These are phyloP conservation scores for Trametes cingulata DNA, from an alignment of 768 basidiomycete species.

Conservation along the genomic window DNA sequence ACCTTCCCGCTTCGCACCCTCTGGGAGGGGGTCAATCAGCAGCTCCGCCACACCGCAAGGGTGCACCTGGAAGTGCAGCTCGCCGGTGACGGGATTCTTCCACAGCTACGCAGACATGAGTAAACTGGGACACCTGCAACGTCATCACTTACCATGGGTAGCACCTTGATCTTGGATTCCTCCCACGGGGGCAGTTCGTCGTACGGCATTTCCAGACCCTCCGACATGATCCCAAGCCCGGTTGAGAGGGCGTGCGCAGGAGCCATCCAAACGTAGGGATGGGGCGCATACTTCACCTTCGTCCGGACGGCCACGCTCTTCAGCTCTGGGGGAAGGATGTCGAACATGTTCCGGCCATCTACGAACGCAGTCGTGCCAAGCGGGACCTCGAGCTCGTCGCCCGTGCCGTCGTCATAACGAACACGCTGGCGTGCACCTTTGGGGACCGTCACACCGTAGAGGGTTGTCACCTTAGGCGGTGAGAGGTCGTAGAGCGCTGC, in stretches of 20 bases:
- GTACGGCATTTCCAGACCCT: conserved; percentile 67
- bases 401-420: conserved; percentile 85
- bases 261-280: conserved; percentile 92
- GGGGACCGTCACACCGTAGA: conserved; percentile 79
- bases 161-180: conserved; percentile 68
- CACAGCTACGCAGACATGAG: not conserved
- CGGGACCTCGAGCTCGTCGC: conserved; percentile 79
- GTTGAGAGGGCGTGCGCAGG: conserved; percentile 71
- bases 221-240: conserved; percentile 80
- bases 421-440: conserved; percentile 60
- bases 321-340: conserved; percentile 64
- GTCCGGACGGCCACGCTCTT: conserved; percentile 82
- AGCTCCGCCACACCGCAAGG: conserved; percentile 74
- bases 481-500: conserved; percentile 78
- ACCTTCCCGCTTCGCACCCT: conserved; percentile 52
- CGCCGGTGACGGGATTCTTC: conserved; percentile 76
- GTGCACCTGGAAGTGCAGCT: conserved; percentile 88
- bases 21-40: conserved; percentile 71
- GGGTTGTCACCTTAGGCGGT: conserved; percentile 82
- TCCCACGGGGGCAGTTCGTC: conserved; percentile 82
- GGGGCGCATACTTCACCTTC: conserved; percentile 77
- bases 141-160: conserved; percentile 54
- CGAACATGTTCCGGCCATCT: conserved; percentile 82
- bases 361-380: conserved; percentile 87
- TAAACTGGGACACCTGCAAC: not conserved